Evolutionary conservation across 371 early-diverging fungal genomes (phyloP).

Genomic region (Lichtheimia ornata): DNA sequence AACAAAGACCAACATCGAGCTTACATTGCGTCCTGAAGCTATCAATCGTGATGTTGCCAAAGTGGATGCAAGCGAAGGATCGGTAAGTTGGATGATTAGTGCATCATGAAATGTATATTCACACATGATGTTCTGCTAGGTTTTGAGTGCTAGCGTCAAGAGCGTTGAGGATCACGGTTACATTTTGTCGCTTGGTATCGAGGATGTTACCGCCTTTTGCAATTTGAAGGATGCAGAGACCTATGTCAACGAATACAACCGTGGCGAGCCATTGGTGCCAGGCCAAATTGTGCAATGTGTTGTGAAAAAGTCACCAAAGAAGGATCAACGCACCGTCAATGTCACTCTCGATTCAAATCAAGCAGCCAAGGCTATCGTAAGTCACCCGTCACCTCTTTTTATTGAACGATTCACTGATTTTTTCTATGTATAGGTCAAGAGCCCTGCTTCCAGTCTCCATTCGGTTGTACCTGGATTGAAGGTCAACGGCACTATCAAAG

Average conservation of each 20-base stretch:
- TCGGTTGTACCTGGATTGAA: conserved; percentile 69
- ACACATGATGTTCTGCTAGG: conserved; percentile 28
- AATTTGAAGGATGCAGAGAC: conserved; percentile 59
- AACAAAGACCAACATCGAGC: conserved; percentile 57
- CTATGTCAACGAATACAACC: conserved; percentile 56
- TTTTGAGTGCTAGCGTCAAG: conserved; percentile 62
- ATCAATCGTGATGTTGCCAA: conserved; percentile 62
- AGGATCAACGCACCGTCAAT: conserved; percentile 54
- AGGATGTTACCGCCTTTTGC: conserved; percentile 67
- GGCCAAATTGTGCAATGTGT: conserved; percentile 69
- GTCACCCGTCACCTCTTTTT: background rate
- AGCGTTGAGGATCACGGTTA: conserved; percentile 87
- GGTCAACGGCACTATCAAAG: conserved; percentile 56
- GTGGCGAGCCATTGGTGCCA: conserved; percentile 51
- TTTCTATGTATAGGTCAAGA: conserved; percentile 25
- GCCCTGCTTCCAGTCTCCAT: conserved; percentile 53
- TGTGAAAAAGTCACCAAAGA: conserved; percentile 50
- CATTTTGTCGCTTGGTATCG: conserved; percentile 71
- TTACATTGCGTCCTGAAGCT: conserved; percentile 70
- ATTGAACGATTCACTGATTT: background rate
- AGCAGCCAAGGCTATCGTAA: conserved; percentile 51
- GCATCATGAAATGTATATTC: background rate
- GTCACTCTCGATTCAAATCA: conserved; percentile 59
- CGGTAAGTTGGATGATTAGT: conserved; percentile 38
- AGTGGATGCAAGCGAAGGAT: conserved; percentile 60